These are phyloP conservation scores for Nicotiana obtusifolia DNA, from an alignment of 257 asterid species.

Conservation along the genomic window DNA sequence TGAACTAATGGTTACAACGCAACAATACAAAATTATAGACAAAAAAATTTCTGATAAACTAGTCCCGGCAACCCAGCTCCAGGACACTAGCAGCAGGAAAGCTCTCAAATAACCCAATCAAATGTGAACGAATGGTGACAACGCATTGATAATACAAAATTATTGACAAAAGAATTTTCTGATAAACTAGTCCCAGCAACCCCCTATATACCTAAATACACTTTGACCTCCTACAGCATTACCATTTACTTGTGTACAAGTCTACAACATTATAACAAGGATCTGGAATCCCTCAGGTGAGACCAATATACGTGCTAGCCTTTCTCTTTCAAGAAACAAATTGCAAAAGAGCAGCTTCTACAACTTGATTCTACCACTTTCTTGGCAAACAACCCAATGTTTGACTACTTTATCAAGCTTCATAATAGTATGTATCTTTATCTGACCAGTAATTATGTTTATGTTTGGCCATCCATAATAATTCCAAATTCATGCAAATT, in stretches of 20 bases:
- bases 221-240: not conserved
- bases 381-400: not conserved
- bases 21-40: not conserved
- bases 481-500: not conserved
- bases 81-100: too few relatives aligned
- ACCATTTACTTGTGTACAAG: not conserved
- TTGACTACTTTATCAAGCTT: not conserved
- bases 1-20: not conserved
- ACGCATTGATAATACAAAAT: not conserved
- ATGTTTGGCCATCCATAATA: not conserved
- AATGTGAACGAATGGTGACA: not conserved
- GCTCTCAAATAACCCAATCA: not conserved
- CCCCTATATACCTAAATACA: not conserved
- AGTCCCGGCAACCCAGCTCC: not conserved
- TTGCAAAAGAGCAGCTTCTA: not conserved
- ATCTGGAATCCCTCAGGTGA: not conserved
- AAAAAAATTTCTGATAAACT: not conserved
- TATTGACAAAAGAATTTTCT: not conserved
- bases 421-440: not conserved
- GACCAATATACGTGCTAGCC: not conserved
- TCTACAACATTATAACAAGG: not conserved
- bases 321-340: not conserved
- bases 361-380: not conserved
- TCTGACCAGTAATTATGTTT: not conserved
- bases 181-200: not conserved